Evolutionary conservation across 768 basidiomycete genomes (phyloP).

Genomic region (Boletus rubropictus): DNA sequence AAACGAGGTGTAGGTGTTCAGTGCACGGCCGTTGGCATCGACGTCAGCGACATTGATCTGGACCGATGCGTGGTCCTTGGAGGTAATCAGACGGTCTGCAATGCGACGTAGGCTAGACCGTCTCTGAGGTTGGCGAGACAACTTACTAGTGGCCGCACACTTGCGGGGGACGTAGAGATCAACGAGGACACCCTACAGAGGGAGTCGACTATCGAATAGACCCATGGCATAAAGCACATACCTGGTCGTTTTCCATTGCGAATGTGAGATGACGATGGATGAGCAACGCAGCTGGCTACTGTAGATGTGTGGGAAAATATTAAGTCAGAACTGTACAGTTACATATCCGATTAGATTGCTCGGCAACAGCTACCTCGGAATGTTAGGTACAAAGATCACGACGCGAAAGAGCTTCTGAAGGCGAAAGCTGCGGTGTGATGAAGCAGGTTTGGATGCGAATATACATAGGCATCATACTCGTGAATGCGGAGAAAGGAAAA

Average conservation of each 20-base stretch:
- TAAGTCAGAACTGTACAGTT: constrained; percentile 31
- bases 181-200: constrained; percentile 84
- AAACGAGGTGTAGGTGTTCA: constrained; percentile 79
- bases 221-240: constrained; percentile 31
- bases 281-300: background rate
- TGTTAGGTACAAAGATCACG: constrained; percentile 1
- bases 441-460: constrained; percentile 12
- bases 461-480: constrained; percentile 11
- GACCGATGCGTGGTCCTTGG: constrained; percentile 98
- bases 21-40: constrained; percentile 79
- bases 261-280: constrained; percentile 9
- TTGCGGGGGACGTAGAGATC: constrained; percentile 99
- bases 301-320: constrained; percentile 26
- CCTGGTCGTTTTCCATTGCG: constrained; percentile 90
- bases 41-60: constrained; percentile 95
- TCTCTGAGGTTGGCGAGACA: background rate
- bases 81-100: constrained; percentile 93
- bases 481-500: constrained; percentile 16
- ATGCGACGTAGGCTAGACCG: constrained; percentile 2
- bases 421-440: constrained; percentile 1
- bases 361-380: background rate
- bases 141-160: constrained; percentile 94
- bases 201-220: constrained; percentile 1
- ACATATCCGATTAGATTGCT: background rate
- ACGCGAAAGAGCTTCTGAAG: background rate